Evolutionary conservation across 805 yeast species (phyloP), one percentile per base, ranked within the genome.

Genomic region (Martiniozyma abietophila): DNA sequence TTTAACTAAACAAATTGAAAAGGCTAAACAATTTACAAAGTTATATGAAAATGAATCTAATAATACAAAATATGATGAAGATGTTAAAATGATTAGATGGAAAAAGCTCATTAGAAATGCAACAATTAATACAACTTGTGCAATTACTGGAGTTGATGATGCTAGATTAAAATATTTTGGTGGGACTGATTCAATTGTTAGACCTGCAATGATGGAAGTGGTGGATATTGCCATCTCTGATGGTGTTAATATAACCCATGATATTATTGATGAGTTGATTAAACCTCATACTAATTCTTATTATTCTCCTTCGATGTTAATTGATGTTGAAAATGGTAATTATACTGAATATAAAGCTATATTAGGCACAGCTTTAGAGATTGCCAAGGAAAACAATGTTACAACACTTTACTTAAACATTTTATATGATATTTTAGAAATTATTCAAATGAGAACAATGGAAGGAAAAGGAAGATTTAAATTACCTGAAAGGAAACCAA

Each of bases 221-320:
- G 53, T 69, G 15, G 65, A 64, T 3, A 68, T 80, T 39, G 94
- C 94, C 8, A 70, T 68, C 33, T 72, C 82, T 8, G 88, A 78
- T 39, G 83, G 83, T 1, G 66, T 70, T 24, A 62, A 60, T 4
- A 48, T 81, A 21, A 73, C 74, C 1, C 64, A 54, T 17, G 69
- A 58, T n/a, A 53, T 65, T 15, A 71, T 71, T 39, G 61, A 70
- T 18, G 41, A 48, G 30, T 69, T 74, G 62, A 51, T 74, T 24
- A 75, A 73, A 42, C 63, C 73, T 15, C 81, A 77, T 48, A 80
- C 67, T 38, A 74, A 73, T 8, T 62, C 59, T 23, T 71, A 67
- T 56, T 80, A 71, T 51, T 64, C 67, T 33, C 89, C 89, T 3
- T 78, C 86, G 4, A 80, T 80, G 89, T 58, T 69, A 41, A 80